Base-by-base conservation (phyloP, 768 basidiomycete genomes). In the Dictyophora rubrovolvata region DNA sequence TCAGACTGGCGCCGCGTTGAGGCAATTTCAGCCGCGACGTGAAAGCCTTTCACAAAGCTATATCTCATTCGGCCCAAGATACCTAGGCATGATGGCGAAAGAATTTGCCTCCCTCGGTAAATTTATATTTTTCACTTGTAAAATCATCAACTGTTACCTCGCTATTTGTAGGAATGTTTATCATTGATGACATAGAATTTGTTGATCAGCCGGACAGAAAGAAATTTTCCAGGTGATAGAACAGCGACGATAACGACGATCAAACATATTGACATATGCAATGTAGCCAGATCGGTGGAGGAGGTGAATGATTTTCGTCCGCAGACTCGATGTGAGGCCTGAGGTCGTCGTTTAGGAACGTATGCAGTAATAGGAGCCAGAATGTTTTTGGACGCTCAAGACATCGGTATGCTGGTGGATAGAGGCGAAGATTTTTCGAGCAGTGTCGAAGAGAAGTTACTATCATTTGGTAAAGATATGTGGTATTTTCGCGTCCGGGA, bases 401-500 rank as follows among this genome's bases (percentile, higher is more conserved):
- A 75, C 54, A 68, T 93, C 34, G 89, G 89, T 17, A 92, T 93
- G 89, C 79, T 95, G 56, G 72, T 96, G 48, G 92, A 95, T 71
- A 77, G 75, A 68, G 92, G 93, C 9, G 55, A 72, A 53, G 91
- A 94, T 68, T 93, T 92, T 66, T 85, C 88, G 21, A 62, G 65
- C 12, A 63, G 74, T 20, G 78, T 90, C 28, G 77, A 85, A 66
- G 64, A 72, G 17, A 72, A 72, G 54, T 76, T 93, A 2, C 69
- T 81, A 37, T 65, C 72, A 10, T 91, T 85, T 67, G 92, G 92
- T 1, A 49, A 70, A 34, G 81, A 84, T 51, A 86, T 91, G 79
- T 94, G 90, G 87, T 69, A 81, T 37, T 90, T 84, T 65, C 78
- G 92, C 61, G 76, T 85, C 48, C 77, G 85, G 59, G 67, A 76